Evolutionary conservation across 108 stramenopile genomes (phyloP).

Genomic region (Skeletonema costatum): DNA sequence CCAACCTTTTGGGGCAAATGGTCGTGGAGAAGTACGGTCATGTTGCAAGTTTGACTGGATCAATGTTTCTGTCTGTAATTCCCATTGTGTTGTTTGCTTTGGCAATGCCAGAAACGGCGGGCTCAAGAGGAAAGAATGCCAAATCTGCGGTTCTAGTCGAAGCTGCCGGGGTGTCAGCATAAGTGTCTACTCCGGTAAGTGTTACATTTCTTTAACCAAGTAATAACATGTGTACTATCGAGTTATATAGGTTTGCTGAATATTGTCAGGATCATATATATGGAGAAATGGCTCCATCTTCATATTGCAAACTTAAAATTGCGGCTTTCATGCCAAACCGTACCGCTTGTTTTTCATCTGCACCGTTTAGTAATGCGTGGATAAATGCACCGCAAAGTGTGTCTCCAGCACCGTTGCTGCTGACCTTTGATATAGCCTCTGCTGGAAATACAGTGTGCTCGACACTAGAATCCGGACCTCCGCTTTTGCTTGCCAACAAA

Average conservation of each 20-base stretch:
- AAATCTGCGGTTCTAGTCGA: background rate
- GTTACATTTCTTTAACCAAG: no score
- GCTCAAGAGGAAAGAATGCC: slow-evolving; percentile 46
- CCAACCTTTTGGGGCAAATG: slow-evolving; percentile 81
- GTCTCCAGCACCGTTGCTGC: slow-evolving; percentile 74
- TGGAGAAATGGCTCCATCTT: slow-evolving; percentile 57
- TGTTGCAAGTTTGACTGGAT: slow-evolving; percentile 74
- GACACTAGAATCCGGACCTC: background rate
- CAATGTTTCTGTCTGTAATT: slow-evolving; percentile 67
- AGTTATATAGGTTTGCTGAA: background rate
- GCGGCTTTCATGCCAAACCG: slow-evolving; percentile 60
- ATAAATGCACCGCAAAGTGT: slow-evolving; percentile 67
- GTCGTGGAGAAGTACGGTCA: slow-evolving; percentile 82
- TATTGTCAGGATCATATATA: slow-evolving; percentile 1
- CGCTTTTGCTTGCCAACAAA: slow-evolving; percentile 45
- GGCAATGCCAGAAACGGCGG: slow-evolving; percentile 84
- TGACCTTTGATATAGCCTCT: slow-evolving; percentile 15
- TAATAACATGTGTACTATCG: background rate
- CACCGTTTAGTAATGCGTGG: slow-evolving; percentile 54
- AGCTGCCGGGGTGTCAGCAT: background rate
- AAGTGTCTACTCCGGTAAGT: background rate
- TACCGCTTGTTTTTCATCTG: slow-evolving; percentile 37
- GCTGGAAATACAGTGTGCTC: slow-evolving; percentile 45
- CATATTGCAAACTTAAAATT: slow-evolving; percentile 47
- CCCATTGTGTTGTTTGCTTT: slow-evolving; percentile 69